phyloP scores from a whole-genome alignment of 2,329 filamentous ascomycete genomes.

The Colletotrichum sp. region DNA sequence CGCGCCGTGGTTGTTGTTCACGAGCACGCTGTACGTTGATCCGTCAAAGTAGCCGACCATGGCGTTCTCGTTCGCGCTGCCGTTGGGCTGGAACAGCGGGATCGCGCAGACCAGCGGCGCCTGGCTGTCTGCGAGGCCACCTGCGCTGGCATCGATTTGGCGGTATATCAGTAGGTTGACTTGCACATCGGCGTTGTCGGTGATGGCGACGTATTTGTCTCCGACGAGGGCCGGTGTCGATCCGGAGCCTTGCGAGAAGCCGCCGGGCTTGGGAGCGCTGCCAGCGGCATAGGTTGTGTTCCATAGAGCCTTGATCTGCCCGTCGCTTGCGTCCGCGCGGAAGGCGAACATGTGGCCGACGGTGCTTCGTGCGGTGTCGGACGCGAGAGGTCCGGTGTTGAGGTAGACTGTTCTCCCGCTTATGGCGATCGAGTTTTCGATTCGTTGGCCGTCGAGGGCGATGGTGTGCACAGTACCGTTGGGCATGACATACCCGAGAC shows the following conservation, averaged over 20 bases:
- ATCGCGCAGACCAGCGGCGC: not conserved
- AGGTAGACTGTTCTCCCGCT: not conserved
- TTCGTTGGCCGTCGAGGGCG: not conserved
- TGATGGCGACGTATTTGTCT: not conserved
- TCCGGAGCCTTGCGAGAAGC: not conserved
- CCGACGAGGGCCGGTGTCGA: not conserved
- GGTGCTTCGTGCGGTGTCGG: not conserved
- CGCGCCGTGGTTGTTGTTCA: not conserved
- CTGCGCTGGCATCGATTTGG: not conserved
- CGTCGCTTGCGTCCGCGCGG: not conserved
- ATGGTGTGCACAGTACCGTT: not conserved
- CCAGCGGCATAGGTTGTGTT: not conserved
- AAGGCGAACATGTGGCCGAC: not conserved
- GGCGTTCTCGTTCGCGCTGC: not conserved
- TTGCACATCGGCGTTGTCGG: not conserved
- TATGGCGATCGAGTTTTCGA: not conserved
- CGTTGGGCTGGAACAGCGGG: not conserved
- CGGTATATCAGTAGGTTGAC: not conserved
- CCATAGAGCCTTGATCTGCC: not conserved
- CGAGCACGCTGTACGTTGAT: not conserved
- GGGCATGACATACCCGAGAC: not conserved
- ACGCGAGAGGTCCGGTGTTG: not conserved
- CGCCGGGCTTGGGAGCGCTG: not conserved
- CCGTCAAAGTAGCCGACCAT: not conserved
- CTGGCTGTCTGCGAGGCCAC: fast-evolving